Evolutionary conservation across 768 basidiomycete genomes (phyloP).

Genomic region (Xanthoconium purpureum): DNA sequence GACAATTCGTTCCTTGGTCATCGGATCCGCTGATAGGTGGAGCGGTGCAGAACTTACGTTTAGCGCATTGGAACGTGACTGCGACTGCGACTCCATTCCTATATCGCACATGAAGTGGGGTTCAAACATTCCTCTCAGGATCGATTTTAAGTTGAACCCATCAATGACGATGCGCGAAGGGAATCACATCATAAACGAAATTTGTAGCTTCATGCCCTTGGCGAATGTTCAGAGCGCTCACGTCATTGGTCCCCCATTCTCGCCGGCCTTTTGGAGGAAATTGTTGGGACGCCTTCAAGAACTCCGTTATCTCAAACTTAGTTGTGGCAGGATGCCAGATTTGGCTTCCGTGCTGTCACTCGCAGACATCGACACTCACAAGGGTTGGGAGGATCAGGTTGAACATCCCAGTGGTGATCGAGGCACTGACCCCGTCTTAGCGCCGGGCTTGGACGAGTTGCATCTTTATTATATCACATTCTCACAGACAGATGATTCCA

Average conservation of each 20-base stretch:
- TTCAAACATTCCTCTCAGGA: not conserved
- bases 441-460: too few relatives aligned
- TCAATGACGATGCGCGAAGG: constrained; percentile 19
- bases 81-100: too few relatives aligned
- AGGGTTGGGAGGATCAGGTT: too few relatives aligned
- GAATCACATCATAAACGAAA: not conserved
- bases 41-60: not conserved
- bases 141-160: not conserved
- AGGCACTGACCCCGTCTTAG: too few relatives aligned
- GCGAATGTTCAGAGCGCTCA: not conserved
- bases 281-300: not conserved
- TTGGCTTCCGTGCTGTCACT: not conserved
- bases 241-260: not conserved
- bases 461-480: too few relatives aligned
- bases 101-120: not conserved
- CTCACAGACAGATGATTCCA: too few relatives aligned
- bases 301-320: not conserved
- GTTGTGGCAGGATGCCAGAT: not conserved
- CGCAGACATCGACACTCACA: too few relatives aligned
- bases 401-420: too few relatives aligned
- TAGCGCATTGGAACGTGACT: not conserved
- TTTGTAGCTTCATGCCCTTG: not conserved
- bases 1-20: not conserved
- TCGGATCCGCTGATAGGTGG: not conserved
- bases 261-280: not conserved